These are phyloP conservation scores for Pichia paraexigua DNA, from an alignment of 805 yeast species.

Conservation along the genomic window DNA sequence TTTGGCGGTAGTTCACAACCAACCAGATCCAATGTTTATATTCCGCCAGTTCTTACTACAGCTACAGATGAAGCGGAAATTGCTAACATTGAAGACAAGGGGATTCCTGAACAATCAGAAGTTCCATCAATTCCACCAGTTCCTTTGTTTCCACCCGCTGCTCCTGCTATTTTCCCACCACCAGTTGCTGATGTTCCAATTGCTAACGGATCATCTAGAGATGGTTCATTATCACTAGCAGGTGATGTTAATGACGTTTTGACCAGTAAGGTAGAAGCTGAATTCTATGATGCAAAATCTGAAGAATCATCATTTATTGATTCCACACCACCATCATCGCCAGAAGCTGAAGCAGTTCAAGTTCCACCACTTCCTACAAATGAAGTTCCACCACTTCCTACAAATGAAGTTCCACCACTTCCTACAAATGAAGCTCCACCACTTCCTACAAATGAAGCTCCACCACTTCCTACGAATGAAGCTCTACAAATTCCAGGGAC, in stretches of 20 bases:
- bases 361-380: constrained; percentile 11
- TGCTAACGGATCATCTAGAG: constrained; percentile 1
- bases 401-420: constrained; percentile 16
- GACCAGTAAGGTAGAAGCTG: background rate
- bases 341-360: constrained; percentile 6
- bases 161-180: constrained; percentile 1
- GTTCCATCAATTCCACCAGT: background rate
- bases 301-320: constrained; percentile 15
- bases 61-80: background rate
- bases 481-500: constrained; percentile 18
- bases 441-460: constrained; percentile 14
- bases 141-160: constrained; percentile 1
- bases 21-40: constrained; percentile 18
- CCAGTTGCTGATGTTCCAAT: background rate
- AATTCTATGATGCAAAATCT: constrained; percentile 14
- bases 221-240: constrained; percentile 7
- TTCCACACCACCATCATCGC: constrained; percentile 21
- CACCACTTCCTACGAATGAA: constrained; percentile 19
- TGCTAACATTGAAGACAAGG: background rate
- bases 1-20: constrained; percentile 36
- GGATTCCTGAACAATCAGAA: background rate
- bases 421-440: constrained; percentile 23
- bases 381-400: constrained; percentile 7
- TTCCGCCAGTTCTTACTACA: constrained; percentile 8
- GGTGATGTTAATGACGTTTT: background rate